Evolutionary conservation across 139 green algal species (phyloP), one percentile per base, ranked within the genome.

Genomic region (Dunaliella sp.): DNA sequence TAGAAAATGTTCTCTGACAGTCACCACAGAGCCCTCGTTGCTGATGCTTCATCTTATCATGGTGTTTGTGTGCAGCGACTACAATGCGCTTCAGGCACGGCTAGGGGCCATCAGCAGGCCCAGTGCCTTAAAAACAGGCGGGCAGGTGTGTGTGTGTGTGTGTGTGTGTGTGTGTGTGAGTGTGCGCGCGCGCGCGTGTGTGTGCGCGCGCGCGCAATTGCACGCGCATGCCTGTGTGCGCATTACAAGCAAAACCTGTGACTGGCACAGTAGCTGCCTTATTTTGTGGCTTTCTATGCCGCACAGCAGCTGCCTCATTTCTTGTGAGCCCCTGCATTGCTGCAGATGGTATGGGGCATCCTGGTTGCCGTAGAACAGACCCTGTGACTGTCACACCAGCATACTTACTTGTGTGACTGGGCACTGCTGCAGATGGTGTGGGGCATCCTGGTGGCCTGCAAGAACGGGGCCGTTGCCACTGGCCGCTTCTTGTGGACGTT

Each of bases 401-500:
- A n/a, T n/a, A n/a, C n/a, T n/a, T n/a, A n/a, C n/a, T n/a, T n/a
- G n/a, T n/a, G n/a, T n/a, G n/a, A n/a, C n/a, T n/a, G n/a, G n/a
- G n/a, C n/a, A n/a, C n/a, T n/a, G n/a, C n/a, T n/a, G n/a, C 76
- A 81, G 76, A 81, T 34, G n/a, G 76, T 34, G 76, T 28, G 28
- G 30, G 76, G 34, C 81, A 37, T 79, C 31, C 7, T 58, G 16
- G 3, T 85, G 31, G 81, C 57, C 21, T 22, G 58, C 35, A 72
- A 72, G 81, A 65, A 72, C 26, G 81, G 81, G 12, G 3, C 58
- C 3, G 21, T 79, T n/a, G 58, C 33, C 12, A 33, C 77, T 21
- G 35, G 12, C 0, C 30, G 32, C 31, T 85, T 85, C 81, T 48
- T 85, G 0, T 3, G 3, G 12, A 78, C 81, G 2, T n/a, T 95